phyloP scores from a whole-genome alignment of 2,329 filamentous ascomycete species.

The Colletotrichum spaethianum region DNA sequence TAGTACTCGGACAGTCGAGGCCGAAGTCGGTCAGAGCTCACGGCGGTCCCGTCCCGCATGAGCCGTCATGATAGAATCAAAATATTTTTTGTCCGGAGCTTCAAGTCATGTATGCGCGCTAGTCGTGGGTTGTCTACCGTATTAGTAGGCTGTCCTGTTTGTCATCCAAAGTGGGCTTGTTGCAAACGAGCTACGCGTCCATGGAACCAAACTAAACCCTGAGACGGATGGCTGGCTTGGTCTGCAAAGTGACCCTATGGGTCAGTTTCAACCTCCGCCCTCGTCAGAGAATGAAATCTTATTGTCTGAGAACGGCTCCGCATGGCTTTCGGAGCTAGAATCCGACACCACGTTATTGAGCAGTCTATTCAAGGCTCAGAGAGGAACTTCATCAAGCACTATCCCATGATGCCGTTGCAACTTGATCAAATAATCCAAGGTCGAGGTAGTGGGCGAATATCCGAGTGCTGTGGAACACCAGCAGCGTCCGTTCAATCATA shows the following conservation, averaged over 20 bases:
- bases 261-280: not conserved
- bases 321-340: not conserved
- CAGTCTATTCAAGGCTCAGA: not conserved
- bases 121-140: not conserved
- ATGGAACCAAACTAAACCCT: not conserved
- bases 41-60: conserved; percentile 22
- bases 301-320: too few species aligned
- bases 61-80: conserved; percentile 37
- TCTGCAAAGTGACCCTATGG: not conserved
- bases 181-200: not conserved
- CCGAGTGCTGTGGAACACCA: not conserved
- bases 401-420: not conserved
- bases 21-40: conserved; percentile 22
- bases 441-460: not conserved
- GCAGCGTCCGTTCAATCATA: not conserved
- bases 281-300: not conserved
- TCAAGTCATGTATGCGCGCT: not conserved
- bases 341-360: not conserved
- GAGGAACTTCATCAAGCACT: not conserved
- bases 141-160: too few species aligned
- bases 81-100: conserved; percentile 16
- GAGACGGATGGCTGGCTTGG: not conserved
- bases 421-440: not conserved
- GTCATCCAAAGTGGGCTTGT: not conserved
- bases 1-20: conserved; percentile 13